Conservation (phyloP, 1,139 yeast genomes). For the Kodamaea suecica region DNA sequence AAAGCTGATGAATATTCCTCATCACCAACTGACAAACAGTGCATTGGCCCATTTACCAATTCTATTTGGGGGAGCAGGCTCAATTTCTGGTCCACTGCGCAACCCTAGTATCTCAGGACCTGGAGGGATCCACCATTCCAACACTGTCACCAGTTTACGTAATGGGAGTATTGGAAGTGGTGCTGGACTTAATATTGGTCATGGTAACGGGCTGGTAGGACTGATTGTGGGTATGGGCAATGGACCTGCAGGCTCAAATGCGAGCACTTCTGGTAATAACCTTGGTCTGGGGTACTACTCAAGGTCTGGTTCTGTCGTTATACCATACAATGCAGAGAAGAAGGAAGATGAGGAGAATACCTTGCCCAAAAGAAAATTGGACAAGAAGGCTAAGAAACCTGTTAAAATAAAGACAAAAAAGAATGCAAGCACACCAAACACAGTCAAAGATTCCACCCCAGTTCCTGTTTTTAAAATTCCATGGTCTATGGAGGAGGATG, state of each 20-base stretch:
- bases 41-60: conserved; percentile 47
- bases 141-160: conserved; percentile 40
- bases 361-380: conserved; percentile 11
- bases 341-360: conserved; percentile 21
- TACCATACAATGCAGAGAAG: conserved; percentile 36
- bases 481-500: conserved; percentile 71
- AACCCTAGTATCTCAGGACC: conserved; percentile 41
- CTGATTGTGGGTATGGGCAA: conserved; percentile 15
- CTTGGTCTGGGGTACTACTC: conserved; percentile 34
- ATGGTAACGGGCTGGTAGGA: conserved; percentile 39
- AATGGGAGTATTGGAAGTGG: conserved; percentile 36
- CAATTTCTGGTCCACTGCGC: conserved; percentile 43
- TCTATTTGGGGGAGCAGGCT: conserved; percentile 41
- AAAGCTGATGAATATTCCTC: conserved; percentile 49
- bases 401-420: conserved; percentile 5
- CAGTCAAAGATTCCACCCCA: conserved; percentile 4
- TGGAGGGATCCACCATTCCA: conserved; percentile 29
- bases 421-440: not conserved
- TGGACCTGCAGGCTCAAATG: conserved; percentile 2
- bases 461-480: conserved; percentile 38
- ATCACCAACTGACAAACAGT: conserved; percentile 41
- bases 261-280: not conserved
- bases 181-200: conserved; percentile 13
- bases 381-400: conserved; percentile 1
- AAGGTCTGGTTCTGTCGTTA: conserved; percentile 46